A percentile compares a stretch with the other conserved stretches of the same genome.
Conservation (phyloP, 2,329 filamentous ascomycete species). For the Clarireedia monteithiana region DNA sequence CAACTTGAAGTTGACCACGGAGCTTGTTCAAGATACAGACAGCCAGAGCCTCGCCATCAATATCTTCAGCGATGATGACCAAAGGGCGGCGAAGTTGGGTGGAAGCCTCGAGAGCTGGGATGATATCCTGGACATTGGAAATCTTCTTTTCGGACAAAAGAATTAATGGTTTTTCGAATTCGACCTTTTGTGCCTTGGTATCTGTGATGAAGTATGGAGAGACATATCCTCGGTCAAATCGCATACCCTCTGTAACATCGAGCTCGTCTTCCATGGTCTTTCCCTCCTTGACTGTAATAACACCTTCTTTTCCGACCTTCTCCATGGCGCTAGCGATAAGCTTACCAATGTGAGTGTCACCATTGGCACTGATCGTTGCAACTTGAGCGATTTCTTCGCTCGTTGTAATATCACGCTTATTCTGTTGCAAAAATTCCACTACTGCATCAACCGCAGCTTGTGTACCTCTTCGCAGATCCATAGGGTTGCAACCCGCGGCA, state of each 20-base stretch:
- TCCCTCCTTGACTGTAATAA: conserved; percentile 99
- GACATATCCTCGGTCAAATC: conserved; percentile 97
- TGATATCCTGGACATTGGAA: conserved; percentile 97
- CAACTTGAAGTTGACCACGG: conserved; percentile 96
- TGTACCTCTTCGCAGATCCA: conserved; percentile 95
- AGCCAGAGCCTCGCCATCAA: conserved; percentile 95
- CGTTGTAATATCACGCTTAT: conserved; percentile 98
- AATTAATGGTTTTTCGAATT: conserved; percentile 99
- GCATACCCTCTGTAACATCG: conserved; percentile 99
- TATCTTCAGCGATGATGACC: conserved; percentile 98
- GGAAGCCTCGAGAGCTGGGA: conserved; percentile 93
- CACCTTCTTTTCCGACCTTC: conserved; percentile 99
- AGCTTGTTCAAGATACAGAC: conserved; percentile 99
- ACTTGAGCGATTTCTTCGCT: conserved; percentile 96
- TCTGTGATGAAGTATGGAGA: conserved; percentile 99
- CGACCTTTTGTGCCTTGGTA: conserved; percentile 95
- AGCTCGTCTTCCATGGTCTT: conserved; percentile 98
- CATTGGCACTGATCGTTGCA: conserved; percentile 96
- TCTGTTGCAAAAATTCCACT: conserved; percentile 85
- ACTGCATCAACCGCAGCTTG: conserved; percentile 94
- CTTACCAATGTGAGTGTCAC: conserved; percentile 88
- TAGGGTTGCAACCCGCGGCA: conserved; percentile 97
- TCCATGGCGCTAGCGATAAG: conserved; percentile 98
- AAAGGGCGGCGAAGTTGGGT: conserved; percentile 92
- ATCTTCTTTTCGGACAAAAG: conserved; percentile 99